Conservation (phyloP, 2,329 filamentous ascomycete species). For the Cercospora beticola region DNA sequence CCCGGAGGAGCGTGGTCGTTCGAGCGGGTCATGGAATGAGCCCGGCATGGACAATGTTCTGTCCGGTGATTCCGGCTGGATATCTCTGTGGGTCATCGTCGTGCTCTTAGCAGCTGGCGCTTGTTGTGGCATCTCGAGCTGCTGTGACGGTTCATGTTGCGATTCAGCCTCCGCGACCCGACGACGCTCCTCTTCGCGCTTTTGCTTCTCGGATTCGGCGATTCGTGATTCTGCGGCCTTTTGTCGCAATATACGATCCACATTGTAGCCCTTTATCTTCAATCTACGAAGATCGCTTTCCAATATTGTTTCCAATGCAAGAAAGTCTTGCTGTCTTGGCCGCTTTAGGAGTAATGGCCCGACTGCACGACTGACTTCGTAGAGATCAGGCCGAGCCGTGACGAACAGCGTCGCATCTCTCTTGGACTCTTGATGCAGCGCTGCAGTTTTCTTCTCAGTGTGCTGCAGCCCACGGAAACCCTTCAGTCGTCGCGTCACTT, state of each 20-base stretch:
- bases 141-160: conserved; percentile 8
- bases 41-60: conserved; percentile 64
- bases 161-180: conserved; percentile 42
- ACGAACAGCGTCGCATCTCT: conserved; percentile 71
- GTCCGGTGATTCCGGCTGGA: conserved; percentile 32
- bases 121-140: conserved; percentile 15
- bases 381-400: conserved; percentile 74
- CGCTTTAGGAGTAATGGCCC: conserved; percentile 76
- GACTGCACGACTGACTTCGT: conserved; percentile 86
- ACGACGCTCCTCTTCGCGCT: conserved; percentile 59
- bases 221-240: conserved; percentile 86
- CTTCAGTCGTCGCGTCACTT: conserved; percentile 72
- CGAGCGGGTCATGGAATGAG: conserved; percentile 65
- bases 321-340: conserved; percentile 82
- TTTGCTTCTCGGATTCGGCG: conserved; percentile 76
- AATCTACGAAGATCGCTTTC: conserved; percentile 80
- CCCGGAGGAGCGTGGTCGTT: conserved; percentile 34
- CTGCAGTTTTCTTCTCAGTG: conserved; percentile 73
- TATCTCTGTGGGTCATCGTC: background rate
- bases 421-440: conserved; percentile 56
- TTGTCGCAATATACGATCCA: conserved; percentile 85
- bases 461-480: conserved; percentile 65
- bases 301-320: conserved; percentile 88
- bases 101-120: conserved; percentile 19
- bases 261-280: conserved; percentile 88